Evolutionary conservation across 2,329 filamentous ascomycete genomes (phyloP), one percentile per base, ranked within the genome.

Genomic region (Calonectria crousiana): DNA sequence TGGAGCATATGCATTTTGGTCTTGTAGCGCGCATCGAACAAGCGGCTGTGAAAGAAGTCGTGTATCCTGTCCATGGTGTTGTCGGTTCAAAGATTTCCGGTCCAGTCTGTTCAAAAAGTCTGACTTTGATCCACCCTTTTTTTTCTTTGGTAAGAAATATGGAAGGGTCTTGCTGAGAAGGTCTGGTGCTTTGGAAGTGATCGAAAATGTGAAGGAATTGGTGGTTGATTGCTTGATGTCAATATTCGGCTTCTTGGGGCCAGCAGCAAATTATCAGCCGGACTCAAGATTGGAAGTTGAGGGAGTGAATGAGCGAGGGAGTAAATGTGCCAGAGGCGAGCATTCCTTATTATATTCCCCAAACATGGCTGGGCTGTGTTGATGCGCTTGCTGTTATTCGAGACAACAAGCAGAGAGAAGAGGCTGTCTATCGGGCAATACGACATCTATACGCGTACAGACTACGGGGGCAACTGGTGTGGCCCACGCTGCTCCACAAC

Each of bases 1-100:
- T 65, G 36, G 1, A 56, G 41, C 2, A 76, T 73, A 0, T 78
- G 78, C 0, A 75, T 67, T 13, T 68, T 78, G 0, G 67, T 78
- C 4, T 78, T 79, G 74, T 76, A 73, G 10, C 66, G 47, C 0
- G 60, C 47, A 11, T 78, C 74, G 1, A 79, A 78, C 51, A 67
- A 77, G 28, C 47, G 68, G 51, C 72, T 74, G 2, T 67, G 44
- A 18, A 78, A 78, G 20, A 78, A 74, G 36, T 44, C 16, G 23
- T 41, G 60, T 16, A 76, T 49, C n/a, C 51, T 53, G 52, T 60
- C 67, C 76, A 78, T 76, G 28, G 28, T 53, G 53, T 18, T 38
- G 11, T 60, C 23, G 26, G 11, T 18, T 28, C 23, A 2, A 14
- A 6, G 51, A 0, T n/a, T 41, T 4, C 8, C 8, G 11, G 23